Evolutionary conservation across 1,284 basidiomycete genomes (phyloP).

Genomic region (Trametes hirsuta): DNA sequence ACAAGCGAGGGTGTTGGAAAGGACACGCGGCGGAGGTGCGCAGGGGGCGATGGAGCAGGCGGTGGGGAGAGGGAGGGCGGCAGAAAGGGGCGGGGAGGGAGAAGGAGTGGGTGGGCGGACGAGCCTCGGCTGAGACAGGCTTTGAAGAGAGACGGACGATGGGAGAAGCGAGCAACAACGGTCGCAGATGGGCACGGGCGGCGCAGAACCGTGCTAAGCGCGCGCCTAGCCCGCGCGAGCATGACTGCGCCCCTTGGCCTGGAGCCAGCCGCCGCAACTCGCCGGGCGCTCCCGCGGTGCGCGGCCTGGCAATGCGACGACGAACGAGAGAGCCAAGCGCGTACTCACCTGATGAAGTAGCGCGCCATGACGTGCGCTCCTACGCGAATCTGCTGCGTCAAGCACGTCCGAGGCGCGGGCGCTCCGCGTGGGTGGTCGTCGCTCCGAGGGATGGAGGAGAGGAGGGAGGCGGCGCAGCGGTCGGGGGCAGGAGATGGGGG

Average conservation of each 20-base stretch:
- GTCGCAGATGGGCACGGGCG: slow-evolving; percentile 3
- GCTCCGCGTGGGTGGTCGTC: background rate
- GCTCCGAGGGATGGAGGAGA: background rate
- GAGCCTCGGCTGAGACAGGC: slow-evolving; percentile 3
- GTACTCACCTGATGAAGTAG: slow-evolving; percentile 9
- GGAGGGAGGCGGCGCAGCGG: background rate
- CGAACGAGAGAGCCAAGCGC: background rate
- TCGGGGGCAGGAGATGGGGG: background rate
- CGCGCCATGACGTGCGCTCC: slow-evolving; percentile 10
- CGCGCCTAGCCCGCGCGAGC: background rate
- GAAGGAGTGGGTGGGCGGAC: background rate
- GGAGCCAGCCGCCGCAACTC: too few relatives aligned
- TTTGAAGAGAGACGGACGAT: background rate
- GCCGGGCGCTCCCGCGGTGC: background rate
- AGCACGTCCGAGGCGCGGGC: background rate
- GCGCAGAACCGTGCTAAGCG: background rate
- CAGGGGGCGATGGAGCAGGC: background rate
- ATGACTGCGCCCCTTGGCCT: background rate
- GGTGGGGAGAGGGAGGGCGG: background rate
- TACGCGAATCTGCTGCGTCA: background rate
- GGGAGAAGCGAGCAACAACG: background rate
- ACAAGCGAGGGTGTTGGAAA: background rate
- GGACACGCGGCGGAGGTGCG: slow-evolving; percentile 1
- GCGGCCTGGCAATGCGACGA: background rate
- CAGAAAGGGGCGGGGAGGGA: background rate